Conservation (phyloP, 2,329 filamentous ascomycete species). For the Hawksworthiomyces lignivorus region DNA sequence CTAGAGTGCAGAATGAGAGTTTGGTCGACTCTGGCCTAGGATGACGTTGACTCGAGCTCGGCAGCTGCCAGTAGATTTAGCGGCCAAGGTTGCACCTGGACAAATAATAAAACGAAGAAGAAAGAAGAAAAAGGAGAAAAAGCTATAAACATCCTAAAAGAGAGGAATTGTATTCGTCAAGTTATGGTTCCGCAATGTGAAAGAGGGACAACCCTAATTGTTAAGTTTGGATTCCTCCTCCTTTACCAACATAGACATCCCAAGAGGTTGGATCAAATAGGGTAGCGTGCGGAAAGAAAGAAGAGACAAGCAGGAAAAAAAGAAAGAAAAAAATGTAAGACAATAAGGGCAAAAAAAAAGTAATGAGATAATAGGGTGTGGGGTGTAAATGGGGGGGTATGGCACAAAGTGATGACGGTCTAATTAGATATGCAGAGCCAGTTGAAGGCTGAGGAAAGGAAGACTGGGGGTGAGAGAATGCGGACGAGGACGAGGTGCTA, state of each 20-base stretch:
- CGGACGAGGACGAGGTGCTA: no score
- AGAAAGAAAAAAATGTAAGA: background rate
- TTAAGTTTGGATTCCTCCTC: no score
- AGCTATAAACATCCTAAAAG: background rate
- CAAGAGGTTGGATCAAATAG: slow-evolving; percentile 2
- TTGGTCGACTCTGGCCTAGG: no score
- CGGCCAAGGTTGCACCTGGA: no score
- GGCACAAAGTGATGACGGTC: background rate
- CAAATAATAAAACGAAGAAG: background rate
- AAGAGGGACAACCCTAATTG: no score
- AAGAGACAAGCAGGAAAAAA: background rate
- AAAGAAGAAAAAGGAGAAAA: background rate
- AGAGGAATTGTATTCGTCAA: no score
- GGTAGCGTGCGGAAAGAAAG: slow-evolving; percentile 1
- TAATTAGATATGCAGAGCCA: slow-evolving; percentile 5
- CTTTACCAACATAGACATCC: slow-evolving; percentile 1
- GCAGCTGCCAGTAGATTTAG: no score
- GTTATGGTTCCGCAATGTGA: no score
- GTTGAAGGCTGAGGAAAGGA: slow-evolving; percentile 2
- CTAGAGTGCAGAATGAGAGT: no score
- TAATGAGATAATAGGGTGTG: background rate
- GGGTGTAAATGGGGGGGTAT: background rate
- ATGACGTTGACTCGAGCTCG: no score
- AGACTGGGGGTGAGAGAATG: slow-evolving; percentile 1
- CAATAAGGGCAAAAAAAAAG: slow-evolving; percentile 1